Conservation (phyloP, 352 stramenopile genomes). For the Labyrinthula sp. region DNA sequence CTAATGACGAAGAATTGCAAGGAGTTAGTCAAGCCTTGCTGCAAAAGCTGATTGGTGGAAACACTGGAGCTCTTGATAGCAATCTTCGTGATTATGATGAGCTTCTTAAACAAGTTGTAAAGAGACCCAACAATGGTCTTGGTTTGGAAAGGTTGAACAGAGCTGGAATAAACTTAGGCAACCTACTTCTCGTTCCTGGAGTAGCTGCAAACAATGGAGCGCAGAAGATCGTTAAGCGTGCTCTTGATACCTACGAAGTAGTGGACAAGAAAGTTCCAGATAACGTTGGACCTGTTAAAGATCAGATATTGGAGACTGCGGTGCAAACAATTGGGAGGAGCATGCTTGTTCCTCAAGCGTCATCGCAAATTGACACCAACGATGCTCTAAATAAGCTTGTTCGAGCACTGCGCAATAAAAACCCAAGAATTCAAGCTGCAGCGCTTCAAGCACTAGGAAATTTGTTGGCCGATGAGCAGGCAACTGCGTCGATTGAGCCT, state of each 20-base stretch:
- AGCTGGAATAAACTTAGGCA: slow-evolving; percentile 28
- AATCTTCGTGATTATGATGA: slow-evolving; percentile 9
- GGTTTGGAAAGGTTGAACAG: neutral
- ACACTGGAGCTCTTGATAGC: neutral
- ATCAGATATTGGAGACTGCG: slow-evolving; percentile 9
- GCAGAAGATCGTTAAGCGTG: slow-evolving; percentile 11
- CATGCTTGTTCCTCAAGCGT: slow-evolving; percentile 3
- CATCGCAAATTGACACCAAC: slow-evolving; percentile 24
- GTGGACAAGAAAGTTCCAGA: slow-evolving; percentile 1
- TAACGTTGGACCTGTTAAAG: slow-evolving; percentile 5
- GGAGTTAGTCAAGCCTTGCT: slow-evolving; percentile 14
- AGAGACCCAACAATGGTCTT: slow-evolving; percentile 19
- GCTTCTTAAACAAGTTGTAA: slow-evolving; percentile 6
- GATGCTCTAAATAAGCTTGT: slow-evolving; percentile 23
- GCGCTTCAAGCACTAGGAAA: too few species aligned
- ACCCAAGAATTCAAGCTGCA: too few species aligned
- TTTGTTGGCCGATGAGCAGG: too few species aligned
- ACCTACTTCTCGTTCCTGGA: slow-evolving; percentile 28
- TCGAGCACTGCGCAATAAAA: too few species aligned
- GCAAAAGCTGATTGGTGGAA: slow-evolving; percentile 12
- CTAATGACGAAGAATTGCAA: slow-evolving; percentile 19
- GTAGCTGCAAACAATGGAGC: slow-evolving; percentile 24
- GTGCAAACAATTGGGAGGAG: slow-evolving; percentile 19
- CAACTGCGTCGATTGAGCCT: too few species aligned
- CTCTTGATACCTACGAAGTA: slow-evolving; percentile 20